These are phyloP conservation scores for Linaria vulgaris DNA, from an alignment of 257 asterid species.

Conservation along the genomic window DNA sequence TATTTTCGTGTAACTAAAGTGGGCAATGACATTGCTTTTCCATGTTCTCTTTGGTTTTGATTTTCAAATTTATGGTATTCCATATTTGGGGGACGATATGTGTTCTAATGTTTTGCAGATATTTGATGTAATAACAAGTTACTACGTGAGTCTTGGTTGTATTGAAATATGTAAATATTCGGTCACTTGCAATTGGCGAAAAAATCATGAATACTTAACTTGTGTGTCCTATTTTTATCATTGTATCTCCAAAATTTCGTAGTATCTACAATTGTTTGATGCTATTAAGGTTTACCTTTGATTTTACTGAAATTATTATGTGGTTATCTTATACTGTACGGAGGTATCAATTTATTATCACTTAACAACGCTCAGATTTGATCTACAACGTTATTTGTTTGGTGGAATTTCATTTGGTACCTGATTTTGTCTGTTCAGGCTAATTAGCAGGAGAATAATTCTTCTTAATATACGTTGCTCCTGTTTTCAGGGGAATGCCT, in stretches of 20 bases:
- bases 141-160: not conserved
- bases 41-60: not conserved
- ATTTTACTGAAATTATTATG: not conserved
- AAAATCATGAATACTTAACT: not conserved
- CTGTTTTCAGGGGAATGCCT: conserved; percentile 41
- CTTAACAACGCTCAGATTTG: conserved; percentile 1
- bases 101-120: not conserved
- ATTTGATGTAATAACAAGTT: not conserved
- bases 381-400: not conserved
- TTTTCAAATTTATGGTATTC: not conserved
- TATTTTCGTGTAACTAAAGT: not conserved
- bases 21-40: not conserved
- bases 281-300: not conserved
- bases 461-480: not conserved
- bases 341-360: not conserved
- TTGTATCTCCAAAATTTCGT: not conserved
- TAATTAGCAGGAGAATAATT: not conserved
- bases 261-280: not conserved
- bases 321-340: not conserved
- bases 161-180: not conserved
- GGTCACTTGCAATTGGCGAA: not conserved
- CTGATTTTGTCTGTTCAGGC: not conserved
- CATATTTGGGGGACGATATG: no score
- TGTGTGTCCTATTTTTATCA: not conserved
- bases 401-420: not conserved